These are phyloP conservation scores for Sarocladiaceae sp. DNA, from an alignment of 2,329 filamentous ascomycete species.

Conservation along the genomic window DNA sequence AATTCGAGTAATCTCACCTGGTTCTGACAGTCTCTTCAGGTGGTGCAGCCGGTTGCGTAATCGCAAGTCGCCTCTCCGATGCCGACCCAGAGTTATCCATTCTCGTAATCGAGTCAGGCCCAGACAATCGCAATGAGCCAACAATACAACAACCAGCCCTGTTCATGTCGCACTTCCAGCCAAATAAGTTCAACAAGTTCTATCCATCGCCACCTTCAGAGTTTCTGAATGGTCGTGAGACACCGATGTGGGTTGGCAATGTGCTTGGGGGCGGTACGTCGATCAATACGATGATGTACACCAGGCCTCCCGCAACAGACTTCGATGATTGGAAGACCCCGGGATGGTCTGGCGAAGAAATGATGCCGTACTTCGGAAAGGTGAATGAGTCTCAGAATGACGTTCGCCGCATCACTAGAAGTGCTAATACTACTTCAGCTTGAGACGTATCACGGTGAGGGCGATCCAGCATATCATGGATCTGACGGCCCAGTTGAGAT, in stretches of 20 bases:
- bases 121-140: slow-evolving; percentile 38
- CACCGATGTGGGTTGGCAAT: background rate
- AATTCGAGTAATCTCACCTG: background rate
- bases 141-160: slow-evolving; percentile 31
- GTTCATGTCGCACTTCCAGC: background rate
- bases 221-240: background rate
- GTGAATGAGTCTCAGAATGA: slow-evolving; percentile 15
- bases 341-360: slow-evolving; percentile 28
- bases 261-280: background rate
- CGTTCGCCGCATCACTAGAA: too few relatives aligned
- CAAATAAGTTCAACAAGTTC: background rate
- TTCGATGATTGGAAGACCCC: slow-evolving; percentile 28
- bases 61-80: slow-evolving; percentile 44
- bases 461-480: slow-evolving; percentile 43
- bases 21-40: slow-evolving; percentile 21
- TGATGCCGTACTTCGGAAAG: slow-evolving; percentile 28
- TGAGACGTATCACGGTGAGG: slow-evolving; percentile 43
- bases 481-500: slow-evolving; percentile 51
- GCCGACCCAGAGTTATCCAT: slow-evolving; percentile 44
- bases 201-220: background rate
- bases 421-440: too few relatives aligned
- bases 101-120: slow-evolving; percentile 48
- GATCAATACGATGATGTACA: slow-evolving; percentile 30
- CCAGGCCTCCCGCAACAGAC: slow-evolving; percentile 25
- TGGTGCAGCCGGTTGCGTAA: slow-evolving; percentile 42